Percentiles rank a stretch among this genome's conserved stretches.
Conservation (phyloP, 352 stramenopile species). For the Phytophthora pseudosyringae region DNA sequence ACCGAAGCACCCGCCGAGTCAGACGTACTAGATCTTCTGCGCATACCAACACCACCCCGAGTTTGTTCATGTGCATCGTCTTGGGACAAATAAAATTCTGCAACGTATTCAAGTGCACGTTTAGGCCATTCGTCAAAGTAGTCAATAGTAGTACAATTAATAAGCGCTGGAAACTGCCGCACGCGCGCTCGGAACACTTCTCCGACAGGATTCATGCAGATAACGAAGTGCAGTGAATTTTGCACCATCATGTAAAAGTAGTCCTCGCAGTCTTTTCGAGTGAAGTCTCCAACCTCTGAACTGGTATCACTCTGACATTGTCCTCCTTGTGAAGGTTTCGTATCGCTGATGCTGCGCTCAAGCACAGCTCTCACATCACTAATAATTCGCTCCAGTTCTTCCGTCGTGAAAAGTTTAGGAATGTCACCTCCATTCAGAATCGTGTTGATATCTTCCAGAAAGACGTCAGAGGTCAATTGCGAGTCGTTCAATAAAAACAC, state of each 20-base stretch:
- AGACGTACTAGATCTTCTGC: slow-evolving; percentile 6
- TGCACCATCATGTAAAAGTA: slow-evolving; percentile 86
- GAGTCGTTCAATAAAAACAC: slow-evolving; percentile 87
- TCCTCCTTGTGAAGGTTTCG: neutral
- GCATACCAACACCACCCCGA: neutral
- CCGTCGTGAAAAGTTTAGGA: slow-evolving; percentile 83
- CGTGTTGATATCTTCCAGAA: slow-evolving; percentile 91
- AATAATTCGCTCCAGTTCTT: slow-evolving; percentile 88
- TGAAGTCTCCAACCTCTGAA: slow-evolving; percentile 35
- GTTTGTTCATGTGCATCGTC: slow-evolving; percentile 1
- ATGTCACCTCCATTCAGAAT: slow-evolving; percentile 89
- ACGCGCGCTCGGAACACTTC: slow-evolving; percentile 85
- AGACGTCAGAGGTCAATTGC: slow-evolving; percentile 83
- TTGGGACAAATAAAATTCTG: slow-evolving; percentile 61
- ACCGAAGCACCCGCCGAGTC: slow-evolving; percentile 13
- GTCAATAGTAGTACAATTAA: slow-evolving; percentile 95
- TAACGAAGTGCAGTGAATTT: slow-evolving; percentile 90
- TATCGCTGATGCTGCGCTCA: slow-evolving; percentile 15
- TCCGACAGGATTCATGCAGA: slow-evolving; percentile 89
- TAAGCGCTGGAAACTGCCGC: slow-evolving; percentile 92
- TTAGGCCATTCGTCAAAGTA: slow-evolving; percentile 94
- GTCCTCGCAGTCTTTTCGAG: slow-evolving; percentile 73
- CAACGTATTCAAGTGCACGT: slow-evolving; percentile 85
- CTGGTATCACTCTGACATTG: neutral
- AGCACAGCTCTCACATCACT: slow-evolving; percentile 53